A percentile compares a stretch with the other conserved stretches of the same genome.
Evolutionary conservation across 2,329 filamentous ascomycete species (phyloP).

Genomic region (Cladosporium sp.): DNA sequence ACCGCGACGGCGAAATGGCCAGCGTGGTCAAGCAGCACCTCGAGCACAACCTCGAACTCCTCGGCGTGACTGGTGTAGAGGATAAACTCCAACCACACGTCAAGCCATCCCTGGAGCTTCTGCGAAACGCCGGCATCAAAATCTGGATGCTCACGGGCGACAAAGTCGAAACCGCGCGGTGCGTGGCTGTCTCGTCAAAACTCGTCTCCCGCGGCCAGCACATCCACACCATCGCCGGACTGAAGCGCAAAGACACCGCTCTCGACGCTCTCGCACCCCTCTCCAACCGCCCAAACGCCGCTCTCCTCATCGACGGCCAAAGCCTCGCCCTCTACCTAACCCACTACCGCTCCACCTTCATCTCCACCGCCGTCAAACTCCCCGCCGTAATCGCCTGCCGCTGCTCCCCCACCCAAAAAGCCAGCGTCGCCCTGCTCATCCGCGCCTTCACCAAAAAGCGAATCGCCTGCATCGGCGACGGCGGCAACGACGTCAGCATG

Average conservation of each 20-base stretch:
- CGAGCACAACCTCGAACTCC: conserved; percentile 82
- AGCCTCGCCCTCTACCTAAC: conserved; percentile 78
- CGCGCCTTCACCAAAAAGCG: conserved; percentile 89
- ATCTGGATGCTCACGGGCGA: conserved; percentile 99
- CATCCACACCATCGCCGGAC: conserved; percentile 77
- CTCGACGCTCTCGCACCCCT: conserved; percentile 87
- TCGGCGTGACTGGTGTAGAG: conserved; percentile 97
- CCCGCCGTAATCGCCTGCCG: conserved; percentile 94
- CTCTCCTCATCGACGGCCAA: conserved; percentile 91
- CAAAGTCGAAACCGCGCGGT: conserved; percentile 96
- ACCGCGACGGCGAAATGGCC: conserved; percentile 78
- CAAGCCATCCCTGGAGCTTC: conserved; percentile 88
- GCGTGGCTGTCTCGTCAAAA: conserved; percentile 92
- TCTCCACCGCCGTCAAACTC: conserved; percentile 79
- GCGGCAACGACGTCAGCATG: conserved; percentile 98
- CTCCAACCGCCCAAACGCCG: conserved; percentile 78
- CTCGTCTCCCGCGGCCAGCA: conserved; percentile 90
- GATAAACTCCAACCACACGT: conserved; percentile 95
- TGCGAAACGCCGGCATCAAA: conserved; percentile 96
- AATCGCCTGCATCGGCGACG: conserved; percentile 95
- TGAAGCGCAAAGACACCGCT: conserved; percentile 78
- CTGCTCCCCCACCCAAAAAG: conserved; percentile 95
- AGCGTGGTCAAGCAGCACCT: conserved; percentile 74
- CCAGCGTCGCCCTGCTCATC: conserved; percentile 87
- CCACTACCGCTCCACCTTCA: conserved; percentile 79